Base-by-base conservation (phyloP, 129 eudicot species). In the Apium graveolens region DNA sequence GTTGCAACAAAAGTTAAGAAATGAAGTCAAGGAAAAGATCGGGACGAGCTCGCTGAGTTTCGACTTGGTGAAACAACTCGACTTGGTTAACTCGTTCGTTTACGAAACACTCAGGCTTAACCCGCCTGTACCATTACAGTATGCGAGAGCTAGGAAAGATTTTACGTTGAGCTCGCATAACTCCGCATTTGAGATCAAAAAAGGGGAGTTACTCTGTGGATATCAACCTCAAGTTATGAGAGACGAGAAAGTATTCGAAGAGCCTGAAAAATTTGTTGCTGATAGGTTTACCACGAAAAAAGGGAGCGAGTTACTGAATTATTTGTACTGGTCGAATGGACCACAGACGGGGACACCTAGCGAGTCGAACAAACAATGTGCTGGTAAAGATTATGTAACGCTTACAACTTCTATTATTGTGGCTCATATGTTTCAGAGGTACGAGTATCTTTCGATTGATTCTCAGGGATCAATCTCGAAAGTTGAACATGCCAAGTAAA, bases 321-420 rank as follows among this genome's bases (percentile, higher is more conserved):
- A 86, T 70, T 55, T 89, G 78, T 89, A 39, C 53, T 89, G 92
- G 90, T 89, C 92, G 3, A 89, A 89, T 39, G 92, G 92, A 78
- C 90, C 92, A 11, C 92, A 86, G 79, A 82, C 76, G 14, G 88
- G 88, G 53, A 7, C 83, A 32, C 78, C 92, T 41, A 62, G 65
- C n/a, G 80, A 76, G 20, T 74, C 83, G 3, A 89, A 89, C 85
- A 89, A 89, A 78, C 92, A 89, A 46, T 89, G 92, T 76, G 88
- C 90, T 5, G 92, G 69, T 16, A 84, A 79, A 73, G 90, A 89
- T 18, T 32, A 46, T 42, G 90, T 89, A 17, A 78, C 92, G 34
- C 76, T 82, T 18, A 89, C 90, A 31, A 86, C 87, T 17, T 79
- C 80, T 3, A 62, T 89, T 41, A 39, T 89, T 66, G 20, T 89